These are phyloP conservation scores for Trichosanthes truncata DNA, from an alignment of 306 rosid genomes.

Conservation along the genomic window DNA sequence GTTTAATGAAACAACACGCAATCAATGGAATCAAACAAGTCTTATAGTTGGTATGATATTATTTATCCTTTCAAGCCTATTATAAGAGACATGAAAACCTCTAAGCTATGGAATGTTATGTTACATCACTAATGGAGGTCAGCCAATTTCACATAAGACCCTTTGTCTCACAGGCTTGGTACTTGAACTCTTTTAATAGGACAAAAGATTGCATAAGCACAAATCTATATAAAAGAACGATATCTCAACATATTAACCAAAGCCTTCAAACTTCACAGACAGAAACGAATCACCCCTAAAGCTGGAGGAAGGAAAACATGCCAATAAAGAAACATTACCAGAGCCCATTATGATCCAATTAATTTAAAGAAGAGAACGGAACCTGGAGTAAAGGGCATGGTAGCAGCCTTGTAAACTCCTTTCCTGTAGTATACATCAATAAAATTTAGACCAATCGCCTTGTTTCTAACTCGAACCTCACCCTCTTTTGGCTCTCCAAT, in stretches of 20 bases:
- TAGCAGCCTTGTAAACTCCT: slow-evolving; percentile 54
- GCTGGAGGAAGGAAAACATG: background rate
- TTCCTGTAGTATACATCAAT: slow-evolving; percentile 72
- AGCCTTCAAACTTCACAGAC: background rate
- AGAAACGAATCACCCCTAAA: background rate
- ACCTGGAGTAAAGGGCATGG: slow-evolving; percentile 60
- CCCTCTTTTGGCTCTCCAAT: slow-evolving; percentile 65
- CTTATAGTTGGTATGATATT: background rate
- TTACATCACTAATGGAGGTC: background rate
- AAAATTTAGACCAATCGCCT: slow-evolving; percentile 69
- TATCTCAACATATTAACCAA: background rate
- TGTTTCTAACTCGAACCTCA: slow-evolving; percentile 59
- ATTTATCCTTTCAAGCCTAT: background rate
- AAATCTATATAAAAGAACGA: background rate
- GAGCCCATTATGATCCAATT: background rate
- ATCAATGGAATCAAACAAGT: background rate
- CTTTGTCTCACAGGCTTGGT: background rate
- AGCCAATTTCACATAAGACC: too few species aligned
- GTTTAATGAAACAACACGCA: background rate
- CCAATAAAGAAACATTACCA: background rate
- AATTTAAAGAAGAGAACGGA: background rate
- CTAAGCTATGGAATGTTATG: background rate
- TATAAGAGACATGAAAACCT: background rate
- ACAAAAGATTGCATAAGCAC: background rate
- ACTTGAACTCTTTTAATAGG: background rate